Percentiles rank a stretch among this genome's conserved stretches.
Evolutionary conservation across 1,284 basidiomycete species (phyloP).

Genomic region (Tremellales sp.): DNA sequence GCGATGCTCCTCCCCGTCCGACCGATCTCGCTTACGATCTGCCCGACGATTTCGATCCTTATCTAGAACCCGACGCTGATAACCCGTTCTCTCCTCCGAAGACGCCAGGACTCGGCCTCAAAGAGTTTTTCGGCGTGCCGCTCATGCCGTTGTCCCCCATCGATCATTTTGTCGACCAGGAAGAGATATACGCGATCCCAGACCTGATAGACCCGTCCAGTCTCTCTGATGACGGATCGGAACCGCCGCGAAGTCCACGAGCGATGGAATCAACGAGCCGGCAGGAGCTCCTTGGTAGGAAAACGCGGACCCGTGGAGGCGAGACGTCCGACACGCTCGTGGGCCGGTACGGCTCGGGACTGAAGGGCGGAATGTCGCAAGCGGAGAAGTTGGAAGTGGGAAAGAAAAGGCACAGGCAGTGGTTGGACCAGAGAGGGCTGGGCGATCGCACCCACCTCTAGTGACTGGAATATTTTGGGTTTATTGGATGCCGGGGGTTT

Average conservation of each 20-base stretch:
- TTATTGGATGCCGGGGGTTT: too few species aligned
- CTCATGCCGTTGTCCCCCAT: background rate
- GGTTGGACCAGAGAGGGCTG: too few species aligned
- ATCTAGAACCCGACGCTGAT: conserved; percentile 6
- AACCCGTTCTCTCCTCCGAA: background rate
- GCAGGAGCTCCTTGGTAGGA: background rate
- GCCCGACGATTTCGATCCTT: conserved; percentile 41
- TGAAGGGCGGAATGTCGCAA: conserved; percentile 17
- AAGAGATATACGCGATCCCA: conserved; percentile 2
- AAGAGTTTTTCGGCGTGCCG: background rate
- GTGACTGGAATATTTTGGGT: too few species aligned
- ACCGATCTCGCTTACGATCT: conserved; percentile 43
- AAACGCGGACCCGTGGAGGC: background rate
- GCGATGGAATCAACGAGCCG: background rate
- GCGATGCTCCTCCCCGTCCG: conserved; percentile 38
- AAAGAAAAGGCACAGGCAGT: conserved; percentile 35
- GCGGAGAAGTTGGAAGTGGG: conserved; percentile 37
- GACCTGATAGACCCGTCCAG: background rate
- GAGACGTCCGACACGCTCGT: background rate
- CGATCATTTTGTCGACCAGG: background rate
- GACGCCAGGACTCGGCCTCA: background rate
- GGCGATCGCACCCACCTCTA: too few species aligned
- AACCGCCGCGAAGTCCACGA: background rate
- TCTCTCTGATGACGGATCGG: background rate
- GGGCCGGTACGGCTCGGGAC: background rate